Evolutionary conservation across 257 asterid species (phyloP).

Genomic region (Fraxinus quadrangulata): DNA sequence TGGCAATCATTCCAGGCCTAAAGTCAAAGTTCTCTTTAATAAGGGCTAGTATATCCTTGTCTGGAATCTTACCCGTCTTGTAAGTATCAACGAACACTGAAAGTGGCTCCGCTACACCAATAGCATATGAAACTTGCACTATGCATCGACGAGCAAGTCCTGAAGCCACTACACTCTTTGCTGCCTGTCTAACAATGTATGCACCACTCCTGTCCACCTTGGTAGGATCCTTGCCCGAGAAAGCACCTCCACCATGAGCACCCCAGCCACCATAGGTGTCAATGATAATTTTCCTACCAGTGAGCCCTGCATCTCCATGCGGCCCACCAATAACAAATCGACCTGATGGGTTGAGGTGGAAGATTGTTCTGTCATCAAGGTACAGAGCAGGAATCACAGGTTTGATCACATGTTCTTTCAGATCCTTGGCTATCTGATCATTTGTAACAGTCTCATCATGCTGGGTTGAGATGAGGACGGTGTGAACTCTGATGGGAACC

Average conservation of each 20-base stretch:
- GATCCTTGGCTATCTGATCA: slow-evolving; percentile 9
- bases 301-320: slow-evolving; percentile 3
- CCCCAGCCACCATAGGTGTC: not conserved
- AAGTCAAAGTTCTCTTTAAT: slow-evolving; percentile 5
- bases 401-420: slow-evolving; percentile 6
- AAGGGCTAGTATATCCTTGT: not conserved
- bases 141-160: slow-evolving; percentile 2
- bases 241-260: slow-evolving; percentile 2
- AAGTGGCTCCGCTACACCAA: not conserved
- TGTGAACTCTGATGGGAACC: slow-evolving; percentile 2
- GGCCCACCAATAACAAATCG: slow-evolving; percentile 4
- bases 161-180: not conserved
- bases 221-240: slow-evolving; percentile 3
- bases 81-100: not conserved
- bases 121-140: slow-evolving; percentile 4
- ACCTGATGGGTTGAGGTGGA: slow-evolving; percentile 5
- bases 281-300: not conserved
- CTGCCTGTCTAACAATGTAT: slow-evolving; percentile 1
- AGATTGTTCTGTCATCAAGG: slow-evolving; percentile 3
- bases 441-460: slow-evolving; percentile 6
- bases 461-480: slow-evolving; percentile 14
- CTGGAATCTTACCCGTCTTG: not conserved
- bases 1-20: slow-evolving; percentile 7
- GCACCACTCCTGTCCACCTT: slow-evolving; percentile 1
- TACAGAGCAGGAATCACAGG: not conserved